Percentiles rank a stretch among this genome's conserved stretches.
phyloP scores from a whole-genome alignment of 805 yeast genomes.

The Saccharomycopsis fodiens region DNA sequence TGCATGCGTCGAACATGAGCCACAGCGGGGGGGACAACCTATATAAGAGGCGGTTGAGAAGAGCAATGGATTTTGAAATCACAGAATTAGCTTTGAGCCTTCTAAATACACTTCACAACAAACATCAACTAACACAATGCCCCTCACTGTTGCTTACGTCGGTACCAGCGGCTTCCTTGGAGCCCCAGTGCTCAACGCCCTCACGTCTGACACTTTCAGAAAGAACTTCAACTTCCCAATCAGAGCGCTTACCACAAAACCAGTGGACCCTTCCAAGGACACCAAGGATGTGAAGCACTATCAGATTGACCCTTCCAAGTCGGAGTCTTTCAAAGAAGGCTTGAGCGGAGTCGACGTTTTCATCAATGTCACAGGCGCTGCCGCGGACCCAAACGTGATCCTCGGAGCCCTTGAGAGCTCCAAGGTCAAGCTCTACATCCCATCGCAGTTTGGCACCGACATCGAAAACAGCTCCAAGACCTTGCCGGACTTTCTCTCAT shows the following conservation, averaged over 20 bases:
- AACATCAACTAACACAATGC: no score
- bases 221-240: constrained; percentile 40
- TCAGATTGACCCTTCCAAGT: constrained; percentile 27
- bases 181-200: constrained; percentile 37
- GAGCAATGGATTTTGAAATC: no score
- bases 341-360: constrained; percentile 45
- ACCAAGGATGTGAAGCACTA: constrained; percentile 35
- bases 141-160: constrained; percentile 39
- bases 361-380: constrained; percentile 35
- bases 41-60: no score
- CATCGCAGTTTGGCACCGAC: constrained; percentile 46
- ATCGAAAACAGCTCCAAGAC: constrained; percentile 24
- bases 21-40: no score
- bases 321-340: constrained; percentile 28
- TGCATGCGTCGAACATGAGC: no score
- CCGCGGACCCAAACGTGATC: constrained; percentile 32
- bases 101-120: no score
- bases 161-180: constrained; percentile 51
- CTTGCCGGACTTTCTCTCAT: constrained; percentile 30
- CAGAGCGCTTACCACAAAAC: constrained; percentile 35
- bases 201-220: constrained; percentile 35
- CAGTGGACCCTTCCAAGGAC: constrained; percentile 4
- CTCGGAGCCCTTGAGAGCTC: constrained; percentile 41
- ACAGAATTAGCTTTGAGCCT: no score
- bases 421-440: constrained; percentile 10